phyloP scores from a whole-genome alignment of 2,329 filamentous ascomycete genomes.

The Aspergillus persii region DNA sequence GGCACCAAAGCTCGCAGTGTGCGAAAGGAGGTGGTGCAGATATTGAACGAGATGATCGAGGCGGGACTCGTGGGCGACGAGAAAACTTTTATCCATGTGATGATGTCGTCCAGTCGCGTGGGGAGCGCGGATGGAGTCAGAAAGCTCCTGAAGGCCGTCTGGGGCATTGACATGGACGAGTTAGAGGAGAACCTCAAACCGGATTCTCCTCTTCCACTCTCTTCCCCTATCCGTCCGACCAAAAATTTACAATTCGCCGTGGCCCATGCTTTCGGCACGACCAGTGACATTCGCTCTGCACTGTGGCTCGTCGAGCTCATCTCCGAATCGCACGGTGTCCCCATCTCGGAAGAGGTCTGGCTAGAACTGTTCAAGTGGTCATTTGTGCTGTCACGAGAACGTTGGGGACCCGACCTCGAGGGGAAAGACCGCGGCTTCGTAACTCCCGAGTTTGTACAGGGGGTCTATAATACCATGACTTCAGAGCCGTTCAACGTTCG shows the following conservation, averaged over 20 bases:
- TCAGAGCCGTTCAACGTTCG: constrained; percentile 55
- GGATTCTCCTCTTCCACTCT: constrained; percentile 42
- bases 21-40: constrained; percentile 31
- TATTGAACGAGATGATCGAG: constrained; percentile 51
- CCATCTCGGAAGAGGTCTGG: constrained; percentile 62
- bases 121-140: constrained; percentile 50
- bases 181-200: constrained; percentile 35
- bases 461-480: constrained; percentile 61
- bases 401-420: constrained; percentile 34
- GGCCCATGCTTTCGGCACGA: constrained; percentile 67
- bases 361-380: constrained; percentile 66
- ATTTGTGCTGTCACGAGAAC: constrained; percentile 53
- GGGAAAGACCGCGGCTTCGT: constrained; percentile 34
- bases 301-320: constrained; percentile 62
- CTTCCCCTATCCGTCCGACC: constrained; percentile 60
- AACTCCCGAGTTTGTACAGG: constrained; percentile 44
- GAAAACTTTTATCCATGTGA: constrained; percentile 53
- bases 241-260: constrained; percentile 60
- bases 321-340: constrained; percentile 58
- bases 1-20: constrained; percentile 33
- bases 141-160: constrained; percentile 51
- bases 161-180: constrained; percentile 52
- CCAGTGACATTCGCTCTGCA: constrained; percentile 60
- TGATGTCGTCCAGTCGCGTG: constrained; percentile 54
- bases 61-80: constrained; percentile 48